phyloP scores from a whole-genome alignment of 306 rosid genomes.

The Arachis hypogaea region DNA sequence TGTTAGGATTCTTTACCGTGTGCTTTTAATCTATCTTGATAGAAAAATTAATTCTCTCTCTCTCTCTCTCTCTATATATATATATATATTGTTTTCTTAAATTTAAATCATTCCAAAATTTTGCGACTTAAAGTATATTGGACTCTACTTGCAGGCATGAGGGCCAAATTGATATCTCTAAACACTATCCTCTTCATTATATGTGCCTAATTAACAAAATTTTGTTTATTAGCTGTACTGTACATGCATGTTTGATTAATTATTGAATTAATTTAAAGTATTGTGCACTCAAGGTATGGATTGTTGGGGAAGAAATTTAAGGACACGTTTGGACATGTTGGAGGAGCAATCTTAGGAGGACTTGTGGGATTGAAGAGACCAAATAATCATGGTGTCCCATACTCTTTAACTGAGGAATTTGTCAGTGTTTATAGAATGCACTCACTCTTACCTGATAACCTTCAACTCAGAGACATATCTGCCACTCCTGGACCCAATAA shows the following conservation, averaged over 20 bases:
- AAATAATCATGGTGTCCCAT: constrained; percentile 60
- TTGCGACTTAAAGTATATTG: too few species aligned
- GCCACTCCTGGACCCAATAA: constrained; percentile 50
- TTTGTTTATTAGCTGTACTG: too few species aligned
- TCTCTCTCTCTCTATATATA: too few species aligned
- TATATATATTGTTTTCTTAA: too few species aligned
- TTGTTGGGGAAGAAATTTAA: constrained; percentile 69
- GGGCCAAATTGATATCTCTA: constrained; percentile 45
- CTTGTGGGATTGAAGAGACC: constrained; percentile 57
- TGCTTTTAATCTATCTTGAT: too few species aligned
- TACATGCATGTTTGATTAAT: too few species aligned
- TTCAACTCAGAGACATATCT: constrained; percentile 48
- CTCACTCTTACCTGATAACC: constrained; percentile 53
- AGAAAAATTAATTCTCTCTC: too few species aligned
- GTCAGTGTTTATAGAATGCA: constrained; percentile 63
- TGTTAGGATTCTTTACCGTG: too few species aligned
- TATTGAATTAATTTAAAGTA: not conserved
- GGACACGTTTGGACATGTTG: constrained; percentile 70
- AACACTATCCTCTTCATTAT: too few species aligned
- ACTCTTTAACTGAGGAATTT: constrained; percentile 67
- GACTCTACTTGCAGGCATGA: constrained; percentile 64
- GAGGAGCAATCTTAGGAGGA: constrained; percentile 51
- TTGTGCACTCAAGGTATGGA: constrained; percentile 57
- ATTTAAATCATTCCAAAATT: too few species aligned
- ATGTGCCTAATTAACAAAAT: too few species aligned